Evolutionary conservation across 2,329 filamentous ascomycete genomes (phyloP).

Genomic region (Trichoderma asperellum): DNA sequence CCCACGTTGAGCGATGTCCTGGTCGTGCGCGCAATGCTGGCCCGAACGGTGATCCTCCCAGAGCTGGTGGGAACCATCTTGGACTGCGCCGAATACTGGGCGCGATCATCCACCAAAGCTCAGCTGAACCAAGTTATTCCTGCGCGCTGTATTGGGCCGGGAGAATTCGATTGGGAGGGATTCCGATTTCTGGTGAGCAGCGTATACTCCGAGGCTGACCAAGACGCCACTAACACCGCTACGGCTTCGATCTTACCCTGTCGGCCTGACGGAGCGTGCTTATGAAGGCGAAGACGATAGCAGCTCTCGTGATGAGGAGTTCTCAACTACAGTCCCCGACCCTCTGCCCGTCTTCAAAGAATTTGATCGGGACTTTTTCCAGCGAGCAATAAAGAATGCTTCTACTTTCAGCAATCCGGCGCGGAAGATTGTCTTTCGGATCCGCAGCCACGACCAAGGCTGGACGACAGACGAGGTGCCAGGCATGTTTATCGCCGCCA

Average conservation of each 20-base stretch:
- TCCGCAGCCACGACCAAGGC: constrained; percentile 62
- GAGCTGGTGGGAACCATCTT: constrained; percentile 61
- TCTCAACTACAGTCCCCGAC: neutral
- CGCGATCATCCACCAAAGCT: constrained; percentile 47
- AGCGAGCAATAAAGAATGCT: constrained; percentile 43
- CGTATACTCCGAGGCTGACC: neutral
- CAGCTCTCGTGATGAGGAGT: neutral
- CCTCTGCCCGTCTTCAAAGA: neutral
- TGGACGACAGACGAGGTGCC: constrained; percentile 46
- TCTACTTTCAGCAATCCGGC: constrained; percentile 53
- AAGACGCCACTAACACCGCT: neutral
- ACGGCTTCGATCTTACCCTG: constrained; percentile 23
- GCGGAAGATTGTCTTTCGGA: constrained; percentile 65
- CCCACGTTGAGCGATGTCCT: constrained; percentile 55
- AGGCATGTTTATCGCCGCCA: constrained; percentile 48
- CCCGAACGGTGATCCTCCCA: constrained; percentile 51
- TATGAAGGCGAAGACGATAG: neutral
- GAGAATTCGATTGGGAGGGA: neutral
- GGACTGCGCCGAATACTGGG: constrained; percentile 67
- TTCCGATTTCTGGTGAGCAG: constrained; percentile 11
- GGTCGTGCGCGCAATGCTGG: constrained; percentile 53
- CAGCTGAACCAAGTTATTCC: constrained; percentile 29
- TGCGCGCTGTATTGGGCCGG: neutral
- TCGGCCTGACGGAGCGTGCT: constrained; percentile 10
- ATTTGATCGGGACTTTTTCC: constrained; percentile 37